phyloP scores from a whole-genome alignment of 202 grass and related monocot species.

The Eragrostis tef region DNA sequence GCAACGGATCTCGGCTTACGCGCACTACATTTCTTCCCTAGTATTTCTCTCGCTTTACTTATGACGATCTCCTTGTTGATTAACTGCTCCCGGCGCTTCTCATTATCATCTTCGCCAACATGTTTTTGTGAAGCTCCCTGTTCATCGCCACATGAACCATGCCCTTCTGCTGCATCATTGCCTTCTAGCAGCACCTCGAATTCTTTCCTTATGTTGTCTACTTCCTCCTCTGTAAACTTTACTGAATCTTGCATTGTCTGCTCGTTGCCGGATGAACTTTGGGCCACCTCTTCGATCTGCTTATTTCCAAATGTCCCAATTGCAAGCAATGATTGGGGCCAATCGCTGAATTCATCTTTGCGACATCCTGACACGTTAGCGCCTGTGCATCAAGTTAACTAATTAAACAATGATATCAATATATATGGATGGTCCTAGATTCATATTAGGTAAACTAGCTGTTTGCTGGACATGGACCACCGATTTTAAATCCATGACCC shows the following conservation, averaged over 20 bases:
- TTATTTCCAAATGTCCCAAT: constrained; percentile 81
- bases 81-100: constrained; percentile 44
- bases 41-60: constrained; percentile 55
- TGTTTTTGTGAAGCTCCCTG: constrained; percentile 37
- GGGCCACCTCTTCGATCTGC: constrained; percentile 49
- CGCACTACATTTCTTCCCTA: constrained; percentile 44
- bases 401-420: constrained; percentile 32
- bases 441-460: constrained; percentile 29
- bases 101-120: constrained; percentile 23
- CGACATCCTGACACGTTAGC: constrained; percentile 47
- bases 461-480: constrained; percentile 52
- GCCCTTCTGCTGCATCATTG: constrained; percentile 35
- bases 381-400: constrained; percentile 49
- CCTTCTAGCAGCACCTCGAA: constrained; percentile 52
- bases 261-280: constrained; percentile 38
- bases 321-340: constrained; percentile 67
- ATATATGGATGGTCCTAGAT: constrained; percentile 39
- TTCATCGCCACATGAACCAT: constrained; percentile 41
- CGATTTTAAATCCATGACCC: constrained; percentile 39
- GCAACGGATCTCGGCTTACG: constrained; percentile 67
- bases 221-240: constrained; percentile 66
- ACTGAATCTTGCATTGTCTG: constrained; percentile 41
- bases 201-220: constrained; percentile 62
- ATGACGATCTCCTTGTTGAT: constrained; percentile 52
- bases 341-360: constrained; percentile 68